A percentile compares a stretch with the other conserved stretches of the same genome.
These are phyloP conservation scores for Ceratocystiopsis brevicomis DNA, from an alignment of 2,329 filamentous ascomycete genomes.

Conservation along the genomic window DNA sequence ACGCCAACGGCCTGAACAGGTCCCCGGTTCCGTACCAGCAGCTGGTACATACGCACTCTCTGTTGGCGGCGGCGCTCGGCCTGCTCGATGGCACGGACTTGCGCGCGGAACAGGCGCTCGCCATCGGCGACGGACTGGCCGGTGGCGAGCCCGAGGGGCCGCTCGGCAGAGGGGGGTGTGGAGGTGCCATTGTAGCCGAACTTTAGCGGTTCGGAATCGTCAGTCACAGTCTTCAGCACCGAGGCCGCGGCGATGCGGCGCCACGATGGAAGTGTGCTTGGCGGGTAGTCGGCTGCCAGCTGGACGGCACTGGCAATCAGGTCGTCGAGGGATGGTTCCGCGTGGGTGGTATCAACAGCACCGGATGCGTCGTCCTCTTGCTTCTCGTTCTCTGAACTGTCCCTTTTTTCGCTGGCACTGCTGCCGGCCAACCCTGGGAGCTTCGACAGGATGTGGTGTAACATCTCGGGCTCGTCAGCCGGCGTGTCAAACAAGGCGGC, in stretches of 20 bases:
- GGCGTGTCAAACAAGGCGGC: constrained; percentile 74
- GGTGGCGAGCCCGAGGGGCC: constrained; percentile 15
- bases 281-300: constrained; percentile 50
- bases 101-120: constrained; percentile 45
- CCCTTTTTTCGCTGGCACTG: constrained; percentile 36
- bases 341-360: too few relatives aligned
- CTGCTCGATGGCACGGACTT: constrained; percentile 52
- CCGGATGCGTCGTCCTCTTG: constrained; percentile 26
- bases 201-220: constrained; percentile 19
- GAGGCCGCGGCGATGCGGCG: constrained; percentile 51
- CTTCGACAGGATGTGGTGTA: constrained; percentile 75
- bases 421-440: constrained; percentile 37
- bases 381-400: constrained; percentile 22
- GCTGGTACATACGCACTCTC: constrained; percentile 17
- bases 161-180: constrained; percentile 5
- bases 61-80: constrained; percentile 37
- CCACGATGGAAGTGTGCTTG: constrained; percentile 56
- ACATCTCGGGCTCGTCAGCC: constrained; percentile 71
- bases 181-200: not conserved
- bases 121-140: constrained; percentile 47
- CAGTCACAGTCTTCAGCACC: constrained; percentile 61
- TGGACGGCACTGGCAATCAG: constrained; percentile 47
- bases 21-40: constrained; percentile 44
- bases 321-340: constrained; percentile 44
- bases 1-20: constrained; percentile 42